Conservation (phyloP, 495 filamentous ascomycete species). For the Penicillium coffeae region DNA sequence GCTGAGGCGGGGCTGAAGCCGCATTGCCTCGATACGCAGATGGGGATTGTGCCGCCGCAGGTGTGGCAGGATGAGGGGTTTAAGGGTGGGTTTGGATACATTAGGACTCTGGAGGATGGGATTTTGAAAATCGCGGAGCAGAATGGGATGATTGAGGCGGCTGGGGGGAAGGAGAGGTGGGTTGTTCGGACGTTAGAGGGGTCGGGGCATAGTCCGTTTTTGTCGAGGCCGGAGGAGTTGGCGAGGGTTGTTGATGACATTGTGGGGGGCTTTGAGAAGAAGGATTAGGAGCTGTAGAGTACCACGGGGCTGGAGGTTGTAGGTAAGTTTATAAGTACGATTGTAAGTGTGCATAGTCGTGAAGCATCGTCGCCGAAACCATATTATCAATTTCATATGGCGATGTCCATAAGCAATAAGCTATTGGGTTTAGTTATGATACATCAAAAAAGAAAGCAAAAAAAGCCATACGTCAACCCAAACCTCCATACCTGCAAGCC, state of each 20-base stretch:
- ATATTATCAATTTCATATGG: not conserved
- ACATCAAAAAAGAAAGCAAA: not conserved
- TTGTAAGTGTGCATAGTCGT: too few species aligned
- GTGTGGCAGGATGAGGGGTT: too few species aligned
- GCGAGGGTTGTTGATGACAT: not conserved
- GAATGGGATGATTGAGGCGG: not conserved
- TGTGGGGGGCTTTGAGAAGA: not conserved
- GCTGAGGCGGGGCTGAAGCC: too few species aligned
- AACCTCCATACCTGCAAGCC: slow-evolving; percentile 5
- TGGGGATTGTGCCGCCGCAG: too few species aligned
- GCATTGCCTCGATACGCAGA: too few species aligned
- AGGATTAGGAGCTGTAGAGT: not conserved
- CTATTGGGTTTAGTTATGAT: not conserved
- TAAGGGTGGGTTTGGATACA: too few species aligned
- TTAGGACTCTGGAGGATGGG: too few species aligned
- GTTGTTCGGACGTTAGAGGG: not conserved
- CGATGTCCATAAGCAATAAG: not conserved
- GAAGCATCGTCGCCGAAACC: too few species aligned
- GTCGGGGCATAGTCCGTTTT: not conserved
- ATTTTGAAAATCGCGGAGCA: not conserved
- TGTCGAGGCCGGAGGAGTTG: not conserved
- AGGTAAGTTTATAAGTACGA: too few species aligned
- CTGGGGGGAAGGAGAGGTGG: not conserved
- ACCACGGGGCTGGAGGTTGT: too few species aligned
- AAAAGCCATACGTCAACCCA: not conserved